Conservation (phyloP, 2,329 filamentous ascomycete genomes). For the Teratosphaeria viscida region DNA sequence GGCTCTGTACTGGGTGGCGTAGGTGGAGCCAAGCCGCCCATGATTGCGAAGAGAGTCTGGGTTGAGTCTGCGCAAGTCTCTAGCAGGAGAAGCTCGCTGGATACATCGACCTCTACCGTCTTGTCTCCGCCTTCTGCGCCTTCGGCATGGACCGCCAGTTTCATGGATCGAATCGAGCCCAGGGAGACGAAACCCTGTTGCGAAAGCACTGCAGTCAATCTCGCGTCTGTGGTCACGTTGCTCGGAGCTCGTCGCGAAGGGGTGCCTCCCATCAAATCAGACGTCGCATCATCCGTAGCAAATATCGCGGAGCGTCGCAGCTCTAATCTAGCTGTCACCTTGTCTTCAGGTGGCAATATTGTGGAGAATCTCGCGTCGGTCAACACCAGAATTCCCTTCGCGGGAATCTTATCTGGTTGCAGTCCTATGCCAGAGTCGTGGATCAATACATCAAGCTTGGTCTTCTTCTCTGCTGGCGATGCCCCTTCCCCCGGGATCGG, state of each 20-base stretch:
- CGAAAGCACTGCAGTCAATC: slow-evolving; percentile 37
- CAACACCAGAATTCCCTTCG: slow-evolving; percentile 69
- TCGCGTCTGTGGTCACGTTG: slow-evolving; percentile 12
- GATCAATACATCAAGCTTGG: slow-evolving; percentile 63
- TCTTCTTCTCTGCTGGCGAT: slow-evolving; percentile 25
- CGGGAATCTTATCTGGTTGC: slow-evolving; percentile 64
- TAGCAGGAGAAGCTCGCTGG: slow-evolving; percentile 76
- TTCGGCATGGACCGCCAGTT: slow-evolving; percentile 41
- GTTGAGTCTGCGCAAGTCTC: slow-evolving; percentile 97
- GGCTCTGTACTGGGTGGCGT: slow-evolving; percentile 69
- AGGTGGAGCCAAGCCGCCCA: slow-evolving; percentile 74
- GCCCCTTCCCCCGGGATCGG: slow-evolving; percentile 11
- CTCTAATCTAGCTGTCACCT: slow-evolving; percentile 54
- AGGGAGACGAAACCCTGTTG: slow-evolving; percentile 72
- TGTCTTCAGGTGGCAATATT: slow-evolving; percentile 53
- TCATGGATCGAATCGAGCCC: slow-evolving; percentile 76
- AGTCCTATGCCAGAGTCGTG: slow-evolving; percentile 74
- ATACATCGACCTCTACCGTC: slow-evolving; percentile 67
- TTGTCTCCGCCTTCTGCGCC: slow-evolving; percentile 55
- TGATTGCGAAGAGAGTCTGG: slow-evolving; percentile 71
- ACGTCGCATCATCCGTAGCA: slow-evolving; percentile 51
- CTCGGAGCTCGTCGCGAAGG: neutral
- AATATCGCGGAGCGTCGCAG: slow-evolving; percentile 74
- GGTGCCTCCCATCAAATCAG: neutral
- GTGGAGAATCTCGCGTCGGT: slow-evolving; percentile 67